Conservation (phyloP, 2,329 filamentous ascomycete genomes). For the Thelonectria blattea region DNA sequence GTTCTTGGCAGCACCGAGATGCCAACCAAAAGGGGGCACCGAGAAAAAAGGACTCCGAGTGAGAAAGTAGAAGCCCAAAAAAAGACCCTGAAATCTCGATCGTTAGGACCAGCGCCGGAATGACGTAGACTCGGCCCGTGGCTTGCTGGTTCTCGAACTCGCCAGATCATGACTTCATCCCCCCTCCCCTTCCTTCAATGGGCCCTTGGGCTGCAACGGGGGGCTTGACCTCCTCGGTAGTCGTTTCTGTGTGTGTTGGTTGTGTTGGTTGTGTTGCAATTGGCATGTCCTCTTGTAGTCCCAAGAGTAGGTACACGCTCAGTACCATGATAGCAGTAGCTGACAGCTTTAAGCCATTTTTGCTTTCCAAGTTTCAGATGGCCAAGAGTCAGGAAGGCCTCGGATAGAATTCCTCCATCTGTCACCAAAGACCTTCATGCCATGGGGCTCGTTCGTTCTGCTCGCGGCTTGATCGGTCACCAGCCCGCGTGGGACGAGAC, state of each 20-base stretch:
- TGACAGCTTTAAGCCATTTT: background rate
- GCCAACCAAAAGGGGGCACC: too few relatives aligned
- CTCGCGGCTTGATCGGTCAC: background rate
- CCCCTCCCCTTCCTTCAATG: background rate
- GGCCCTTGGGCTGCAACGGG: background rate
- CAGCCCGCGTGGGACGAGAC: background rate
- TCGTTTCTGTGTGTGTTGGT: too few relatives aligned
- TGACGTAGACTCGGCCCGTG: conserved; percentile 12
- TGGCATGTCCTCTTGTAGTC: background rate
- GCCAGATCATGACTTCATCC: background rate
- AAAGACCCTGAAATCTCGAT: conserved; percentile 15
- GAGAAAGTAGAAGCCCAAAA: too few relatives aligned
- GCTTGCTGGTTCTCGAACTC: background rate
- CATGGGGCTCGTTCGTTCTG: background rate
- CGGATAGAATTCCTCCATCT: background rate
- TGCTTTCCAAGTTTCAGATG: background rate
- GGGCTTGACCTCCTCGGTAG: background rate
- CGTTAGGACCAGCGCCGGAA: conserved; percentile 1
- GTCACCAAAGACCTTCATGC: background rate
- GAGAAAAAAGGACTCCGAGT: too few relatives aligned
- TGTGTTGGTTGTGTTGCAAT: background rate
- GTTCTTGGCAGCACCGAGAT: too few relatives aligned
- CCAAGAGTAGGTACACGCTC: background rate
- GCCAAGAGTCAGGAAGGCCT: background rate
- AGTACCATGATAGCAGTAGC: background rate